Conservation (phyloP, 768 basidiomycete species). For the Piloderma croceum region DNA sequence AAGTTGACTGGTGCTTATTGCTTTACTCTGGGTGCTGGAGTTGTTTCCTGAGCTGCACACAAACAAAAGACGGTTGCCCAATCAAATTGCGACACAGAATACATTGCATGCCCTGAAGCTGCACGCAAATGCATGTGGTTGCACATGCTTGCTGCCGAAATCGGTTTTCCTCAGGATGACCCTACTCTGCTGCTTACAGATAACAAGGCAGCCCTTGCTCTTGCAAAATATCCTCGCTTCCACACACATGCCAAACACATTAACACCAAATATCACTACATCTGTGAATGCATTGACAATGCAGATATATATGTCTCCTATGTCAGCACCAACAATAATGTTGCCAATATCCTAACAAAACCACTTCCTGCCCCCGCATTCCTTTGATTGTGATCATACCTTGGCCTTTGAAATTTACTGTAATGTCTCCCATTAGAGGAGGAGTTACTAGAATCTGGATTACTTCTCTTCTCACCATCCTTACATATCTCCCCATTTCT, state of each 20-base stretch:
- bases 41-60: slow-evolving; percentile 35
- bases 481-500: slow-evolving; percentile 22
- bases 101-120: slow-evolving; percentile 31
- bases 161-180: background rate
- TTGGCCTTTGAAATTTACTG: too few species aligned
- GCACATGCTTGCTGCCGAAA: slow-evolving; percentile 32
- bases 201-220: slow-evolving; percentile 24
- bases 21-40: slow-evolving; percentile 22
- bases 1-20: too few species aligned
- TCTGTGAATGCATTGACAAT: slow-evolving; percentile 19
- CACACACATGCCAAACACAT: slow-evolving; percentile 31
- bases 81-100: slow-evolving; percentile 41
- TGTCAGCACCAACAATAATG: slow-evolving; percentile 16
- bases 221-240: slow-evolving; percentile 16
- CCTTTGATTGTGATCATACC: too few species aligned
- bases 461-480: too few species aligned
- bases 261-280: slow-evolving; percentile 25
- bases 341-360: too few species aligned
- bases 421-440: too few species aligned
- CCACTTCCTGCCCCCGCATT: too few species aligned
- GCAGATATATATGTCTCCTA: slow-evolving; percentile 5
- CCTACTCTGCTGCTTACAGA: slow-evolving; percentile 21
- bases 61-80: slow-evolving; percentile 34
- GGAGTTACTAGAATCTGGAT: too few species aligned
- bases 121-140: slow-evolving; percentile 29